These are phyloP conservation scores for Neonectria neomacrospora DNA, from an alignment of 2,329 filamentous ascomycete species.

Conservation along the genomic window DNA sequence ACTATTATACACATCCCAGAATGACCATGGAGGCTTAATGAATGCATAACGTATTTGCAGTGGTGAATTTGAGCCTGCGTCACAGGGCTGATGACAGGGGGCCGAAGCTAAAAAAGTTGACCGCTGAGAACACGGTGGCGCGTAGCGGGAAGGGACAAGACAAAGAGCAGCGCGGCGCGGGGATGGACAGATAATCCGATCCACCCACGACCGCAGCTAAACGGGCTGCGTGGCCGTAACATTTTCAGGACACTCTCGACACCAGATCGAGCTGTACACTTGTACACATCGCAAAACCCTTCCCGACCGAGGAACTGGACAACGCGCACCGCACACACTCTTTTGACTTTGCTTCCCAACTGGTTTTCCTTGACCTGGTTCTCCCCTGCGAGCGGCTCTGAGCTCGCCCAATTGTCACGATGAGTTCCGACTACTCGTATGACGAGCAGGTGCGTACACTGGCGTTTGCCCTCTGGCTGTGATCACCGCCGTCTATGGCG, in stretches of 20 bases:
- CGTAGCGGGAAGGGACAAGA: slow-evolving; percentile 28
- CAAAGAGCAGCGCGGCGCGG: slow-evolving; percentile 28
- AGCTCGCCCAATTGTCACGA: slow-evolving; percentile 62
- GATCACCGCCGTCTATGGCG: not conserved
- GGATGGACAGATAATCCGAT: slow-evolving; percentile 50
- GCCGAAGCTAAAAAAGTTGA: slow-evolving; percentile 11
- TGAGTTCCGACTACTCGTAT: slow-evolving; percentile 97
- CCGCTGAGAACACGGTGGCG: slow-evolving; percentile 51
- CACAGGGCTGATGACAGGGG: slow-evolving; percentile 34
- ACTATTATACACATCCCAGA: not conserved
- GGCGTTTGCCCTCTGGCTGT: not conserved
- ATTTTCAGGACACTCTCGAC: slow-evolving; percentile 41
- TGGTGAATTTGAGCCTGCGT: slow-evolving; percentile 4
- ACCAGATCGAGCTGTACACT: slow-evolving; percentile 30
- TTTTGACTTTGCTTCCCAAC: slow-evolving; percentile 26
- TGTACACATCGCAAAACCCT: slow-evolving; percentile 20
- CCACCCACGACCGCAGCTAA: slow-evolving; percentile 21
- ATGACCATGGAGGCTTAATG: not conserved
- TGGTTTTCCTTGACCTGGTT: slow-evolving; percentile 12
- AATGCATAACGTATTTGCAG: not conserved
- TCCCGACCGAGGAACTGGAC: slow-evolving; percentile 7
- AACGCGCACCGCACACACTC: slow-evolving; percentile 16
- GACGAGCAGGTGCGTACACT: slow-evolving; percentile 80
- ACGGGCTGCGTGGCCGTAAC: slow-evolving; percentile 48
- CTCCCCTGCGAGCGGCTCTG: slow-evolving; percentile 45